Evolutionary conservation across 1,284 basidiomycete genomes (phyloP).

Genomic region (Exsudoporus floridanus): DNA sequence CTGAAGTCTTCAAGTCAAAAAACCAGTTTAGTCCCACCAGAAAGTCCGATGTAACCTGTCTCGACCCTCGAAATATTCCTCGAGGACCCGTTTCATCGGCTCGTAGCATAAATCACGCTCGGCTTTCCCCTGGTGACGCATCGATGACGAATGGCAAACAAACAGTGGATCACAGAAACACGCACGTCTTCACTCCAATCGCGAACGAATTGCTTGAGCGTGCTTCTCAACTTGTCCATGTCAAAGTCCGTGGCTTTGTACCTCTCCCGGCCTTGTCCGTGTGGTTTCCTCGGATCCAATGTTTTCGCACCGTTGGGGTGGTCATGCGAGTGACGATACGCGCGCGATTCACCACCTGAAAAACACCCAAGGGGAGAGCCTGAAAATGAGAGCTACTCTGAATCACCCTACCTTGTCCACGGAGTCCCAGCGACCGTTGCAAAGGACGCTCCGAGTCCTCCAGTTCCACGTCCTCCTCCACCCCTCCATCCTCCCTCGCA

Average conservation of each 20-base stretch:
- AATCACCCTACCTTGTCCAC: constrained; percentile 12
- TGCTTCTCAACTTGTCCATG: constrained; percentile 87
- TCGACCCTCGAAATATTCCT: constrained; percentile 62
- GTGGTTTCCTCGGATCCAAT: constrained; percentile 24
- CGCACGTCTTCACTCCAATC: constrained; percentile 86
- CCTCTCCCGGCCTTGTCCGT: constrained; percentile 11
- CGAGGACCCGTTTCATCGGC: constrained; percentile 76
- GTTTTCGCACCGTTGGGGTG: constrained; percentile 27
- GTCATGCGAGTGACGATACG: constrained; percentile 28
- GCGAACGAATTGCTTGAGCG: constrained; percentile 85
- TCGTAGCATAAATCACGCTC: constrained; percentile 79
- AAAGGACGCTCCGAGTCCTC: background rate
- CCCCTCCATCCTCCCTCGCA: constrained; percentile 15
- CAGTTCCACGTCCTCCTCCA: constrained; percentile 1
- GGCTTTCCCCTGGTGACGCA: constrained; percentile 53
- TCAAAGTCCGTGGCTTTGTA: constrained; percentile 66
- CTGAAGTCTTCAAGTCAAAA: constrained; percentile 34
- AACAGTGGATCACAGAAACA: constrained; percentile 2
- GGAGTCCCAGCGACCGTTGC: background rate
- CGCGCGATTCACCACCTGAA: constrained; percentile 31
- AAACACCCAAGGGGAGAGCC: background rate
- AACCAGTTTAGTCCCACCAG: background rate
- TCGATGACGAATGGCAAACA: background rate
- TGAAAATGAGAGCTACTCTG: background rate
- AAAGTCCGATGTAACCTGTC: constrained; percentile 43